Evolutionary conservation across 1,284 basidiomycete genomes (phyloP).

Genomic region (Bjerkandera adusta): DNA sequence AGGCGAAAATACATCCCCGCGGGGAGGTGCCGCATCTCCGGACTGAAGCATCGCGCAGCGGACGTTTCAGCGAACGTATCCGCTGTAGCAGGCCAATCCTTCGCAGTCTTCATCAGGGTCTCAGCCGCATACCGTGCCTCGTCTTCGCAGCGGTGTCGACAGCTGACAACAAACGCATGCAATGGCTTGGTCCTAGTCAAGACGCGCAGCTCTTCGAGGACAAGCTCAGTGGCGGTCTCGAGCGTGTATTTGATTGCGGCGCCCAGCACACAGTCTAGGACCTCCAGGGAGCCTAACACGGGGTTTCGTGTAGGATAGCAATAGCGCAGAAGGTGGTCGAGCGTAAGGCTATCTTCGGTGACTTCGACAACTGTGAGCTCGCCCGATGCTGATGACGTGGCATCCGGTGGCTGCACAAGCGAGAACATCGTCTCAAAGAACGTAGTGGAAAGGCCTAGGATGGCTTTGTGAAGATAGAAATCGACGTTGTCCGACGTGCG

Average conservation of each 20-base stretch:
- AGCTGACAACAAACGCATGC: constrained; percentile 31
- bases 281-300: constrained; percentile 1
- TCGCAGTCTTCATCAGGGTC: background rate
- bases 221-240: constrained; percentile 2
- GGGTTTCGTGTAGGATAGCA: too few relatives aligned
- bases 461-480: constrained; percentile 22
- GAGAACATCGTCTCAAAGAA: constrained; percentile 27
- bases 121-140: constrained; percentile 14
- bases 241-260: constrained; percentile 24
- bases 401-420: constrained; percentile 14
- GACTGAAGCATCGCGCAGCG: background rate
- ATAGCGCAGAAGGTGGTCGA: too few relatives aligned
- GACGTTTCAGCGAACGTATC: too few relatives aligned
- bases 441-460: constrained; percentile 23
- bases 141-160: constrained; percentile 23
- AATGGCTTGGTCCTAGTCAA: constrained; percentile 29
- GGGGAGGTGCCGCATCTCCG: constrained; percentile 1
- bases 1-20: constrained; percentile 7
- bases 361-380: constrained; percentile 3
- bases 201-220: background rate
- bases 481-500: constrained; percentile 13
- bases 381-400: background rate
- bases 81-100: background rate
- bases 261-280: constrained; percentile 12
- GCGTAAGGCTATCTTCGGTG: too few relatives aligned